Percentiles rank a stretch among this genome's conserved stretches.
These are phyloP conservation scores for Gaultheria prostrata DNA, from an alignment of 148 eudicot genomes.

Conservation along the genomic window DNA sequence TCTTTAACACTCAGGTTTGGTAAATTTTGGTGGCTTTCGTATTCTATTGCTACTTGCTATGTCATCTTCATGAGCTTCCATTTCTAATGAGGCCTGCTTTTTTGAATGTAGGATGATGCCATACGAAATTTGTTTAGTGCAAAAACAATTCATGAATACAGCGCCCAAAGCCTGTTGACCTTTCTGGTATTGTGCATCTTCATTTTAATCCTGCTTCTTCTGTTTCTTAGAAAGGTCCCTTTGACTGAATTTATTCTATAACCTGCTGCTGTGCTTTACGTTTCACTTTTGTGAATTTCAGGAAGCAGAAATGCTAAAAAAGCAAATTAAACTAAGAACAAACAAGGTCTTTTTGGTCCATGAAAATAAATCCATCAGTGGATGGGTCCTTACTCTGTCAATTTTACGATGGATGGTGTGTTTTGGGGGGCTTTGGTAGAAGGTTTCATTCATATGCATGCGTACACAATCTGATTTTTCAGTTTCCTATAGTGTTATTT, in stretches of 20 bases:
- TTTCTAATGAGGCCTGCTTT: conserved; percentile 19
- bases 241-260: not conserved
- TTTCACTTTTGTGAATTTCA: not conserved
- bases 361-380: not conserved
- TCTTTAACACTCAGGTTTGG: conserved; percentile 95
- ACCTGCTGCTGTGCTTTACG: not conserved
- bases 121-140: conserved; percentile 97
- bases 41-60: conserved; percentile 7
- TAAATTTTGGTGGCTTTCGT: conserved; percentile 6
- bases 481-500: not conserved
- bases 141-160: conserved; percentile 90
- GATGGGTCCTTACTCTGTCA: not conserved
- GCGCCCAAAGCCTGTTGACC: conserved; percentile 88
- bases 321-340: not conserved
- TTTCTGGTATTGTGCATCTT: conserved; percentile 64
- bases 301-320: not conserved
- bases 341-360: not conserved
- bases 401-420: not conserved
- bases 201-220: not conserved
- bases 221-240: not conserved
- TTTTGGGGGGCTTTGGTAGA: not conserved
- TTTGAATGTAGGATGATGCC: conserved; percentile 85
- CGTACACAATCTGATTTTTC: not conserved
- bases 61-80: not conserved
- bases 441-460: not conserved